Conservation (phyloP, 306 rosid species). For the Sophora flavescens region DNA sequence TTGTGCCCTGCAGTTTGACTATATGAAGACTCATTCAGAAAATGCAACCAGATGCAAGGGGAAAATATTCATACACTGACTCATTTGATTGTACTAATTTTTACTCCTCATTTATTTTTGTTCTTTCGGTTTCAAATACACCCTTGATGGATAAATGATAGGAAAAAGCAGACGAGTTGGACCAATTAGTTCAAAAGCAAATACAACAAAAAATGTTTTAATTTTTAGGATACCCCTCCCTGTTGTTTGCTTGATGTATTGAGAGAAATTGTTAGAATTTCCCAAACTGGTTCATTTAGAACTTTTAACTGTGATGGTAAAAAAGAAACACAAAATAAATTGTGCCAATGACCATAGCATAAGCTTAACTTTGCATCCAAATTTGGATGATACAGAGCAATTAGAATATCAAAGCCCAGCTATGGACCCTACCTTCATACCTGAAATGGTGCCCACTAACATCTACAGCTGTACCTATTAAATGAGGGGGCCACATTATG, state of each 20-base stretch:
- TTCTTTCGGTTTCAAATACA: neutral
- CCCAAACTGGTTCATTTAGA: neutral
- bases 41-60: slow-evolving; percentile 97
- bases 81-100: slow-evolving; percentile 75
- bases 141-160: neutral
- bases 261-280: slow-evolving; percentile 5
- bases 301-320: neutral
- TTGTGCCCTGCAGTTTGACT: slow-evolving; percentile 75
- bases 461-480: slow-evolving; percentile 53
- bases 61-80: slow-evolving; percentile 82
- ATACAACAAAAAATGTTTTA: neutral
- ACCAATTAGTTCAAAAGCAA: neutral
- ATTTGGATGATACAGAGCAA: slow-evolving; percentile 36
- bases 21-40: slow-evolving; percentile 96
- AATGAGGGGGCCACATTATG: slow-evolving; percentile 51
- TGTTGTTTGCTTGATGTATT: neutral
- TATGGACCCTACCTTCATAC: slow-evolving; percentile 58
- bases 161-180: neutral
- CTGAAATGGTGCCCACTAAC: slow-evolving; percentile 72
- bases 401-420: slow-evolving; percentile 36
- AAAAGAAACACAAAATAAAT: neutral
- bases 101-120: neutral
- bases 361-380: slow-evolving; percentile 26
- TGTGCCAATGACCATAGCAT: neutral
- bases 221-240: neutral